Evolutionary conservation across 352 stramenopile genomes (phyloP).

Genomic region (Pythium folliculosum): DNA sequence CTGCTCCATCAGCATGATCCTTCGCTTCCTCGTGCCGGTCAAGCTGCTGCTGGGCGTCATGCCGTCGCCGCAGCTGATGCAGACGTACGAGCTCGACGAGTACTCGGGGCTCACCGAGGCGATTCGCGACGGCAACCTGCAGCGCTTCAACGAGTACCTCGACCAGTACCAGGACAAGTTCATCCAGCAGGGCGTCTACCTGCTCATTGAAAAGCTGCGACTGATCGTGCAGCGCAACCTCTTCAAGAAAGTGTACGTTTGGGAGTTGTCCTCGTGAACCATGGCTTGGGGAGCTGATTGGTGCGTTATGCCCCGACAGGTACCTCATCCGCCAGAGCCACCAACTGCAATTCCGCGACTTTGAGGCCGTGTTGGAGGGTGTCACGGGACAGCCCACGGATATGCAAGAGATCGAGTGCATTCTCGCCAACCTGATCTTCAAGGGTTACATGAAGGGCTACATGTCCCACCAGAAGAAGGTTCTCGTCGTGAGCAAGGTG

Average conservation of each 20-base stretch:
- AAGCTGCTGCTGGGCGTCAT: constrained; percentile 93
- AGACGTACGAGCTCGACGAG: constrained; percentile 88
- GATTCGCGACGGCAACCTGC: constrained; percentile 91
- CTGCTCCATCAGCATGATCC: constrained; percentile 70
- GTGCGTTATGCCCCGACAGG: constrained; percentile 29
- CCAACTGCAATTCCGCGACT: constrained; percentile 90
- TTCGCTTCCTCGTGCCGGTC: constrained; percentile 94
- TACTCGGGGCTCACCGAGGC: constrained; percentile 89
- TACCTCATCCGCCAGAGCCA: constrained; percentile 84
- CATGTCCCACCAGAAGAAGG: constrained; percentile 96
- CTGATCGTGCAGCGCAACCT: constrained; percentile 95
- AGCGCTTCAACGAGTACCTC: constrained; percentile 92
- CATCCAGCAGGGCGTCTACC: constrained; percentile 93
- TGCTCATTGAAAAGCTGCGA: constrained; percentile 96
- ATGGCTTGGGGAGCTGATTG: constrained; percentile 1
- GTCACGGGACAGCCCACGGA: constrained; percentile 88
- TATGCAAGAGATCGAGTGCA: constrained; percentile 96
- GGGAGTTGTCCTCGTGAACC: no score
- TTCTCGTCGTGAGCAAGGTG: constrained; percentile 94
- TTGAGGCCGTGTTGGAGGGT: constrained; percentile 86
- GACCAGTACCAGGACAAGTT: constrained; percentile 90
- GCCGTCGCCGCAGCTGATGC: constrained; percentile 87
- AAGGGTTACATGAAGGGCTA: constrained; percentile 96
- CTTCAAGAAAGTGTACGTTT: constrained; percentile 94
- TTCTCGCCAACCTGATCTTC: constrained; percentile 97